Evolutionary conservation across 495 filamentous ascomycete species (phyloP).

Genomic region (Tuber microsphaerosporum): DNA sequence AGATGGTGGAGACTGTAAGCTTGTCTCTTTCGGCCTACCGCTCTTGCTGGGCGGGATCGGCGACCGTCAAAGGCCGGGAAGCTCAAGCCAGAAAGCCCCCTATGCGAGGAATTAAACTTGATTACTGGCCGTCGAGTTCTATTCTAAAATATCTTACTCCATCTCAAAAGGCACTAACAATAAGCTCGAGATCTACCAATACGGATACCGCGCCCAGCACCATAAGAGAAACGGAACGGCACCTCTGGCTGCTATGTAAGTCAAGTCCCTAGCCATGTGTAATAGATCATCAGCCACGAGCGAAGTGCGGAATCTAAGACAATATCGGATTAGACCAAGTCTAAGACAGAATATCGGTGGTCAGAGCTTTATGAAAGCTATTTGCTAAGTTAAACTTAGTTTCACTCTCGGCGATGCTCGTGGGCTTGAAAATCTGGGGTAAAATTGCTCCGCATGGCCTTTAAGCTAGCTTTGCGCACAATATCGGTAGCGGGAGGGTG

Average conservation of each 20-base stretch:
- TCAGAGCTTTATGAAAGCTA: neutral
- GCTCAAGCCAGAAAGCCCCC: neutral
- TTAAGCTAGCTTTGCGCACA: neutral
- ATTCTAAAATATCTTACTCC: neutral
- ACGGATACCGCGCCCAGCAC: neutral
- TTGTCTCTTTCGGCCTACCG: neutral
- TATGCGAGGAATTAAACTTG: neutral
- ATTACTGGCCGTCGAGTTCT: neutral
- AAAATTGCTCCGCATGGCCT: neutral
- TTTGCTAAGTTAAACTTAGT: neutral
- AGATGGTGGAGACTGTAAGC: too few relatives aligned
- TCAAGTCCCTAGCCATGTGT: neutral
- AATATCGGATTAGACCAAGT: neutral
- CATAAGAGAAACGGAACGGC: neutral
- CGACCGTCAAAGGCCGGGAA: neutral
- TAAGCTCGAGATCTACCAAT: neutral
- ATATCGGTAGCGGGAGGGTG: neutral
- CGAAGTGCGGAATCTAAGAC: neutral
- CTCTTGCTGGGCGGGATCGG: neutral
- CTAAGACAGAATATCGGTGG: neutral
- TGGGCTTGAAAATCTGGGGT: neutral
- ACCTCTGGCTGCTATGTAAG: neutral
- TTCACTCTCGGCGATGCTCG: neutral
- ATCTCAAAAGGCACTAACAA: neutral
- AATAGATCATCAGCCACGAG: neutral